Evolutionary conservation across 75 land plant genomes (phyloP), one percentile per base, ranked within the genome.

Genomic region (Larix kaempferi): DNA sequence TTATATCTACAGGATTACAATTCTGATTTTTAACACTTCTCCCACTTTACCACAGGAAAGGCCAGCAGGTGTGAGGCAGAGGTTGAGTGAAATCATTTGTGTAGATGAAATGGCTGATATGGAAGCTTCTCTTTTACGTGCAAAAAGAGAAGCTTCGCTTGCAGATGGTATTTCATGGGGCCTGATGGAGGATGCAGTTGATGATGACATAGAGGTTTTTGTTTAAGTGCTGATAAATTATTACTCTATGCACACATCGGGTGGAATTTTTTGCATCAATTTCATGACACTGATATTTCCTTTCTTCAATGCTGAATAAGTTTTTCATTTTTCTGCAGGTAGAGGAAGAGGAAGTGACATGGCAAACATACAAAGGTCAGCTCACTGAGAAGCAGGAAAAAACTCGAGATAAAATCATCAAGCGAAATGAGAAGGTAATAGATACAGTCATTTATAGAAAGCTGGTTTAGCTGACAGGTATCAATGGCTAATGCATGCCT

Each of bases 141-240:
- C 99, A 77, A 91, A 77, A 76, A 76, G n/a, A 62, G 89, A 97
- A 72, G 98, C 99, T 44, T 84, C 92, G 82, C 75, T 85, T 63
- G 84, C 89, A 59, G 84, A 97, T 56, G 99, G 99, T 69, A 88
- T 89, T 65, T 89, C 95, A 37, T 97, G 99, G 99, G 99, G 99
- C 49, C 89, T 97, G 95, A 86, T 78, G 74, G 99, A 97, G 80
- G 99, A 97, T 88, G 98, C 98, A 73, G 73, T 90, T 85, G 95
- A 86, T 84, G 98, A 92, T 74, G 86, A 75, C 39, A 74, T 76
- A 55, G 93, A 92, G 95, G 99, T 94, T 62, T 65, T 49, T 33
- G 11, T 37, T 41, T 15, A 41, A 69, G 52, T n/a, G n/a, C 21
- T 19, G 52, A 39, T 69, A 22, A 44, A 41, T 19, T 41, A 19